A percentile compares a stretch with the other conserved stretches of the same genome.
These are phyloP conservation scores for Solanum medicagineum DNA, from an alignment of 257 asterid species.

Conservation along the genomic window DNA sequence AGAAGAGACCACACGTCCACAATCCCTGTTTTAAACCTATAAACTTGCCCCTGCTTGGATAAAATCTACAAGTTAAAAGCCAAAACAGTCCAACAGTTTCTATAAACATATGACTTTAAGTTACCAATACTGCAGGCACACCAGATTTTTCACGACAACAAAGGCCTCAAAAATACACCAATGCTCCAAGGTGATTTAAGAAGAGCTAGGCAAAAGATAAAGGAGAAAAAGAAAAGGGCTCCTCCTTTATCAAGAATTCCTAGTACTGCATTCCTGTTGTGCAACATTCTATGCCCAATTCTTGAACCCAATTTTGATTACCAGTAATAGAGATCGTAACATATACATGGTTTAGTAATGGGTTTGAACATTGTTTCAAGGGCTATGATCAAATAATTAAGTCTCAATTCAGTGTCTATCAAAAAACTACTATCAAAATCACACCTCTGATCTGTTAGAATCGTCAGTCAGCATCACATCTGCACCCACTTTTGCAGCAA, in stretches of 20 bases:
- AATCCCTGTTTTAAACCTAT: too few species aligned
- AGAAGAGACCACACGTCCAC: too few species aligned
- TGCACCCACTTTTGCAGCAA: conserved; percentile 90
- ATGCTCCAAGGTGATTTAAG: background rate
- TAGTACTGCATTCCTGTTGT: background rate
- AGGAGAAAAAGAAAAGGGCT: background rate
- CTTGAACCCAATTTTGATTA: background rate
- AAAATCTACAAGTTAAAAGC: background rate
- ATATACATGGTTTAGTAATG: background rate
- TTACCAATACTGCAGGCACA: background rate
- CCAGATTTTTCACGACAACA: background rate
- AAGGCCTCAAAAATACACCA: background rate
- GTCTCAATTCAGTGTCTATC: background rate
- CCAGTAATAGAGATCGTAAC: background rate
- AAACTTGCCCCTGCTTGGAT: background rate
- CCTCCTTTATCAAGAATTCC: background rate
- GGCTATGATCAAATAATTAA: background rate
- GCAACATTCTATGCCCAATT: background rate
- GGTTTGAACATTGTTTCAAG: background rate
- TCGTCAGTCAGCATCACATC: conserved; percentile 74
- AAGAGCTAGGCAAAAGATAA: background rate
- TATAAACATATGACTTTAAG: background rate
- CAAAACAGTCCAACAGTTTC: background rate
- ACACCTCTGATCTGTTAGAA: conserved; percentile 52
- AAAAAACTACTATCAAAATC: background rate